A percentile compares a stretch with the other conserved stretches of the same genome.
Evolutionary conservation across 208 protist genomes (phyloP).

Genomic region (Trypanosoma brucei): DNA sequence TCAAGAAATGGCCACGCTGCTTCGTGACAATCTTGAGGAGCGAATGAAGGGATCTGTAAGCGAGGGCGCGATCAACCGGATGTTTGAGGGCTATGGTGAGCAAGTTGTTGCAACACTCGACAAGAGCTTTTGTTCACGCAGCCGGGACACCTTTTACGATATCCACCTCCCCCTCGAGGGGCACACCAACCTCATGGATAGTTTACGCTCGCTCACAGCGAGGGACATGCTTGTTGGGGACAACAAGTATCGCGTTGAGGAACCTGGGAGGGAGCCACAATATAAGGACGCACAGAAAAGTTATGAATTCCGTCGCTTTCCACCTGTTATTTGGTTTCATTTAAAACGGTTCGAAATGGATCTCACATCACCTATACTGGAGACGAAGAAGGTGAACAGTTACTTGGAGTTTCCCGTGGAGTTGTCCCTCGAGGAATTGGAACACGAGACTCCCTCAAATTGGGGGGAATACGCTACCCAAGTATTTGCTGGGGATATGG

Average conservation of each 20-base stretch:
- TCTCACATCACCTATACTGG: slow-evolving; percentile 63
- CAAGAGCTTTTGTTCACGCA: slow-evolving; percentile 58
- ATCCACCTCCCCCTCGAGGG: slow-evolving; percentile 79
- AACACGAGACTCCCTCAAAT: slow-evolving; percentile 12
- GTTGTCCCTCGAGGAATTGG: slow-evolving; percentile 55
- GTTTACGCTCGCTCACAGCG: slow-evolving; percentile 61
- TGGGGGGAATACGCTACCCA: not conserved
- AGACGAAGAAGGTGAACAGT: slow-evolving; percentile 82
- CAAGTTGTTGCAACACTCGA: slow-evolving; percentile 85
- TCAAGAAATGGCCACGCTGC: slow-evolving; percentile 84
- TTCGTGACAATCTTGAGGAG: slow-evolving; percentile 85
- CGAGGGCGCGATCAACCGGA: slow-evolving; percentile 78
- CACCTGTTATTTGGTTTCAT: slow-evolving; percentile 85
- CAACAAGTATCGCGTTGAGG: slow-evolving; percentile 90
- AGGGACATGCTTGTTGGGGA: slow-evolving; percentile 84
- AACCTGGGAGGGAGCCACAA: slow-evolving; percentile 53
- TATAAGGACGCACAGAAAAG: slow-evolving; percentile 88
- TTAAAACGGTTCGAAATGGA: slow-evolving; percentile 92
- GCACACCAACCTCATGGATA: slow-evolving; percentile 56
- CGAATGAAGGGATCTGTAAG: slow-evolving; percentile 85
- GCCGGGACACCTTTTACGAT: slow-evolving; percentile 85
- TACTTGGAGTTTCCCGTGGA: slow-evolving; percentile 73
- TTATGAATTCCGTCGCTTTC: slow-evolving; percentile 74
- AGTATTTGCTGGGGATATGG: not conserved
- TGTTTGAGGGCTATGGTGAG: slow-evolving; percentile 78